phyloP scores from a whole-genome alignment of 1,284 basidiomycete genomes.

The Tilletia walkeri region DNA sequence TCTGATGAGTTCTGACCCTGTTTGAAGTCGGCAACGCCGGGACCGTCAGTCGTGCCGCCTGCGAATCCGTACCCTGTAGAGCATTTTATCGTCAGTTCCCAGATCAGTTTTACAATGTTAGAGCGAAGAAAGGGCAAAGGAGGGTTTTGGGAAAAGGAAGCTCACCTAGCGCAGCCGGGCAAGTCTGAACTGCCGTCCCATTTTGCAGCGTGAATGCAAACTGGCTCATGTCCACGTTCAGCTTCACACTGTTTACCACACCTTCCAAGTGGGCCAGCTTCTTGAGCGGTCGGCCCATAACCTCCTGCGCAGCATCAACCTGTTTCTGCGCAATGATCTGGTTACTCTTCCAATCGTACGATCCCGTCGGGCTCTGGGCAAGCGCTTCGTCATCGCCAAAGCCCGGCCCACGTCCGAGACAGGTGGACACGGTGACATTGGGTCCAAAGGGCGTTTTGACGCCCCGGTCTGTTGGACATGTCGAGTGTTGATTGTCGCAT shows the following conservation, averaged over 20 bases:
- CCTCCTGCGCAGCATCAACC: conserved; percentile 34
- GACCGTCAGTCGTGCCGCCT: conserved; percentile 77
- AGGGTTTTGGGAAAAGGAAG: conserved; percentile 17
- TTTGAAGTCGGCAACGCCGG: conserved; percentile 75
- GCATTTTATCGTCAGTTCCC: neutral
- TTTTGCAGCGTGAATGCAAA: conserved; percentile 68
- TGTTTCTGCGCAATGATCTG: conserved; percentile 45
- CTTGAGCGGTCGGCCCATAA: conserved; percentile 27
- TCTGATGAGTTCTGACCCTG: conserved; percentile 71
- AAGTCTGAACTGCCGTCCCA: conserved; percentile 69
- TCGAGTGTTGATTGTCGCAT: conserved; percentile 44
- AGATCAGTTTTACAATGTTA: neutral
- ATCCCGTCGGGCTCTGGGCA: conserved; percentile 34
- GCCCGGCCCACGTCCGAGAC: conserved; percentile 40
- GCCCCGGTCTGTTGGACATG: conserved; percentile 33
- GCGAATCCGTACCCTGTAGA: conserved; percentile 25
- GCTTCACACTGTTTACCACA: conserved; percentile 39
- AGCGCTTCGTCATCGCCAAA: conserved; percentile 34
- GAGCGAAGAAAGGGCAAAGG: no score
- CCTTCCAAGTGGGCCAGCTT: neutral
- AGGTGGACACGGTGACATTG: conserved; percentile 40
- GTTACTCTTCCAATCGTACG: conserved; percentile 42
- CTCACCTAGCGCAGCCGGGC: conserved; percentile 72
- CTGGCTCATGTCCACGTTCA: conserved; percentile 65
- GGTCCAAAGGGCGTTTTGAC: conserved; percentile 19